phyloP scores from a whole-genome alignment of 805 yeast genomes.

The Yueomyces sp. region DNA sequence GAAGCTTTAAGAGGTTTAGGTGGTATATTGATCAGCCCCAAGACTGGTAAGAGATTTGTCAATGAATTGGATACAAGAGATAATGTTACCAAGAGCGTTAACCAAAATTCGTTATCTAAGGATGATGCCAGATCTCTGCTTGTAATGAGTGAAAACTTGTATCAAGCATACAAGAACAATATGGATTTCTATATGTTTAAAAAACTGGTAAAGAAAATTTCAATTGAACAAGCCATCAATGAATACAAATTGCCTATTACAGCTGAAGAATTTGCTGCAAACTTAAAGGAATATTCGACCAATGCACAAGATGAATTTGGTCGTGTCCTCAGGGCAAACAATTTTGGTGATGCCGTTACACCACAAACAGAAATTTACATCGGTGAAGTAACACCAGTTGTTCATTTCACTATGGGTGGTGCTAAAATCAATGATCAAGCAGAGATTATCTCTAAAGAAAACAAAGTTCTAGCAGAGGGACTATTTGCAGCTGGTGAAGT shows the following conservation, averaged over 20 bases:
- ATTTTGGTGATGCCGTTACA: slow-evolving; percentile 15
- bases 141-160: slow-evolving; percentile 32
- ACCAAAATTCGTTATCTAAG: slow-evolving; percentile 12
- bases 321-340: slow-evolving; percentile 24
- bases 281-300: slow-evolving; percentile 14
- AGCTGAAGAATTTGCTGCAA: slow-evolving; percentile 11
- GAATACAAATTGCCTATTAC: slow-evolving; percentile 10
- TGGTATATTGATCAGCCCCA: slow-evolving; percentile 36
- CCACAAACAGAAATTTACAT: slow-evolving; percentile 25
- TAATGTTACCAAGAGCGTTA: slow-evolving; percentile 33
- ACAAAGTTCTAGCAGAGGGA: slow-evolving; percentile 27
- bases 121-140: slow-evolving; percentile 22
- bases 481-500: slow-evolving; percentile 55
- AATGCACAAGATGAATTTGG: slow-evolving; percentile 23
- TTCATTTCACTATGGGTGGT: slow-evolving; percentile 62
- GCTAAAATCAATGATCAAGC: slow-evolving; percentile 38
- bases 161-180: slow-evolving; percentile 32
- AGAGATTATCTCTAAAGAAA: slow-evolving; percentile 26
- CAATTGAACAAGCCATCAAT: slow-evolving; percentile 21
- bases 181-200: slow-evolving; percentile 37
- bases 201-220: slow-evolving; percentile 22
- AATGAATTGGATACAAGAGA: slow-evolving; percentile 46
- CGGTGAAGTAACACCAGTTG: slow-evolving; percentile 46
- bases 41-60: slow-evolving; percentile 35
- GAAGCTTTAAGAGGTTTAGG: slow-evolving; percentile 50